Conservation (phyloP, 2,329 filamentous ascomycete genomes). For the Aspergillus aculeatus region DNA sequence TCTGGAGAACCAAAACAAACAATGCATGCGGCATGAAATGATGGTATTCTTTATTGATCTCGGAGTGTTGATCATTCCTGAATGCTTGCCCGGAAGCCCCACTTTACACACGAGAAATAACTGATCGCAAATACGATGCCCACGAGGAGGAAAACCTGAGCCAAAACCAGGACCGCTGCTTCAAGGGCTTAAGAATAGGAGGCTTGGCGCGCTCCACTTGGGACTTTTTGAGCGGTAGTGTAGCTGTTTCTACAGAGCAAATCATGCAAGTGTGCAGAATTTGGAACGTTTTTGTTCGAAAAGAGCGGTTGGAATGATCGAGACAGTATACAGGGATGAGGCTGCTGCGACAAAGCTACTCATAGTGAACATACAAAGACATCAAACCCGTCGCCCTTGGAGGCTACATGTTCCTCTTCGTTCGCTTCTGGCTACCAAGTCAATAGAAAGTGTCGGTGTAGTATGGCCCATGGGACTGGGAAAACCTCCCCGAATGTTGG, state of each 20-base stretch:
- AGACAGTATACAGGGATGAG: too few relatives aligned
- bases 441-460: neutral
- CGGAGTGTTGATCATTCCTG: neutral
- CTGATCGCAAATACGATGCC: neutral
- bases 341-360: too few relatives aligned
- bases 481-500: neutral
- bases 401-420: neutral
- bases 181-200: neutral
- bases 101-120: neutral
- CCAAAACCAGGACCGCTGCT: neutral
- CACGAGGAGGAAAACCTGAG: neutral
- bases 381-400: too few relatives aligned
- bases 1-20: neutral
- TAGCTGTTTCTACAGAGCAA: too few relatives aligned
- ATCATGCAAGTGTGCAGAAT: too few relatives aligned
- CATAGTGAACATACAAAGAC: too few relatives aligned
- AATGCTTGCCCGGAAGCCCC: neutral
- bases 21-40: neutral
- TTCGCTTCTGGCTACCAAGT: neutral
- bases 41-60: neutral
- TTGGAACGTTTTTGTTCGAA: too few relatives aligned
- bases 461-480: neutral
- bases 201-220: neutral
- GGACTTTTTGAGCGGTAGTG: neutral
- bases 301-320: too few relatives aligned